Evolutionary conservation across 208 protist genomes (phyloP).

Genomic region (Borovskyia barvae): DNA sequence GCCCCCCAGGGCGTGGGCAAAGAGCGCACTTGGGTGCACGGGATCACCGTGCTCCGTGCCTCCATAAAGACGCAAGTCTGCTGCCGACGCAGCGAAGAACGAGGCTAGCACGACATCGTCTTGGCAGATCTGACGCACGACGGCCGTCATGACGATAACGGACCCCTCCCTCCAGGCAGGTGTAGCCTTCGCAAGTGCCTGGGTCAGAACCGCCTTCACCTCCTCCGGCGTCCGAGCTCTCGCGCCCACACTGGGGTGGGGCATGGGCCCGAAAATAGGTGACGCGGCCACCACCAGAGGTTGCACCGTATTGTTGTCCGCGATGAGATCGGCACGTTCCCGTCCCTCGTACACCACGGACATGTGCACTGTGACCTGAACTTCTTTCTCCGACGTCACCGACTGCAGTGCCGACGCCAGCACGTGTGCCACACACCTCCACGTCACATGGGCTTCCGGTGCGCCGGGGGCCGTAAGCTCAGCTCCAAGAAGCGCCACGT

Average conservation of each 20-base stretch:
- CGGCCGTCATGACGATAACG: conserved; percentile 45
- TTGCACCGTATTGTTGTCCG: conserved; percentile 2
- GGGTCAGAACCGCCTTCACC: conserved; percentile 23
- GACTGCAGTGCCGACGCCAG: conserved; percentile 21
- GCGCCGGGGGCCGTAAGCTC: conserved; percentile 28
- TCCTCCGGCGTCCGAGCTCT: conserved; percentile 24
- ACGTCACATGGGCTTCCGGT: conserved; percentile 38
- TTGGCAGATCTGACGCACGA: conserved; percentile 41
- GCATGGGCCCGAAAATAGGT: conserved; percentile 43
- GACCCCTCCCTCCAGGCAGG: conserved; percentile 24
- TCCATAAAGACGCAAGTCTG: conserved; percentile 37
- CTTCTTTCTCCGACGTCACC: conserved; percentile 5
- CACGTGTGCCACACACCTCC: conserved; percentile 37
- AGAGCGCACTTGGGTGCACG: conserved; percentile 37
- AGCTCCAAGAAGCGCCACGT: conserved; percentile 43
- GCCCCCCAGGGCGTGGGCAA: conserved; percentile 42
- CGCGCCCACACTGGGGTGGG: conserved; percentile 23
- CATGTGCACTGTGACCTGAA: conserved; percentile 47
- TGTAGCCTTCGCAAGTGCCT: conserved; percentile 30
- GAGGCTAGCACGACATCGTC: conserved; percentile 50
- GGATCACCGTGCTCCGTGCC: conserved; percentile 26
- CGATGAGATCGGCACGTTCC: conserved; percentile 37
- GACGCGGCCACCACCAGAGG: conserved; percentile 47
- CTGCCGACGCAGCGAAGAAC: conserved; percentile 36
- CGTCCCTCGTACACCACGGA: conserved; percentile 37